A percentile compares a stretch with the other conserved stretches of the same genome.
These are phyloP conservation scores for Pichia terricola DNA, from an alignment of 1,139 yeast species.

Conservation along the genomic window DNA sequence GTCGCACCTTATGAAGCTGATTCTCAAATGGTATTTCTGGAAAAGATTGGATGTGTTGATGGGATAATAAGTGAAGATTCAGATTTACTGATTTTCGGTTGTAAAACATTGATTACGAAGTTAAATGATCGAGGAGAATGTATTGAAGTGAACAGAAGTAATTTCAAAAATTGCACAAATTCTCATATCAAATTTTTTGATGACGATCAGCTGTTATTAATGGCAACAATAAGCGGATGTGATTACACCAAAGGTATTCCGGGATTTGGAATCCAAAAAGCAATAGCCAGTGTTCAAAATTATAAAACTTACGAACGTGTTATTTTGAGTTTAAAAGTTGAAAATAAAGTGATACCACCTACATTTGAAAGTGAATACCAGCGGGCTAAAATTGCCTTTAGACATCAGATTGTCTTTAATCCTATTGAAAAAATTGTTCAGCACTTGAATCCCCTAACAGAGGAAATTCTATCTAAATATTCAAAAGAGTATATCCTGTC, in stretches of 20 bases:
- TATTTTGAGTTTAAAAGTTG: constrained; percentile 47
- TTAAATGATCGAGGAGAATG: constrained; percentile 70
- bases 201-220: constrained; percentile 53
- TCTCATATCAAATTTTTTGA: constrained; percentile 41
- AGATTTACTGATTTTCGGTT: constrained; percentile 85
- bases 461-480: constrained; percentile 13
- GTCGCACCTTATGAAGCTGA: constrained; percentile 99
- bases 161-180: constrained; percentile 38
- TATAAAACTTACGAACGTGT: constrained; percentile 45
- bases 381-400: constrained; percentile 73
- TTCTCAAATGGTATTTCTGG: constrained; percentile 90
- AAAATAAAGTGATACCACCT: constrained; percentile 53
- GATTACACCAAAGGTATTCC: constrained; percentile 87
- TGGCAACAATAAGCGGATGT: constrained; percentile 90
- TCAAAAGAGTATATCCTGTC: constrained; percentile 24
- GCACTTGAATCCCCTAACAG: constrained; percentile 52
- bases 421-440: constrained; percentile 41
- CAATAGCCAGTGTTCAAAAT: constrained; percentile 51
- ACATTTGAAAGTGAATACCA: constrained; percentile 51
- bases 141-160: constrained; percentile 51
- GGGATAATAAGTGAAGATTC: constrained; percentile 94
- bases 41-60: constrained; percentile 61
- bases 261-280: constrained; percentile 73
- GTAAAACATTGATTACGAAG: constrained; percentile 66
- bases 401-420: constrained; percentile 77